Percentiles rank a stretch among this genome's conserved stretches.
Conservation (phyloP, 2,329 filamentous ascomycete genomes). For the Podosphaera xanthii region DNA sequence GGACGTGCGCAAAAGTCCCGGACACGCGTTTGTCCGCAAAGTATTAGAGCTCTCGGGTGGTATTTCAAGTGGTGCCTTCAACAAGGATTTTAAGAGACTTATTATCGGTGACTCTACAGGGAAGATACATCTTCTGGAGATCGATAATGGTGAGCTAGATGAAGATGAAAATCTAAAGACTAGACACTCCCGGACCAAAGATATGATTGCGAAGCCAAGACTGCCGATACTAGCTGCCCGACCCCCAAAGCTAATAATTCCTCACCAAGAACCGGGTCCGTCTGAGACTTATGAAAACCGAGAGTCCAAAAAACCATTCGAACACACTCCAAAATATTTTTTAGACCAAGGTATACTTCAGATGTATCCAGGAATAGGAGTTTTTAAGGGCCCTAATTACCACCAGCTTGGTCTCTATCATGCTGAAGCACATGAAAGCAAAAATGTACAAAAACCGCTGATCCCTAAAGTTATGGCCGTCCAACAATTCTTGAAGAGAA, state of each 20-base stretch:
- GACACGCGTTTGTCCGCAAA: slow-evolving; percentile 25
- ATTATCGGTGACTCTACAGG: slow-evolving; percentile 38
- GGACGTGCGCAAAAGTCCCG: slow-evolving; percentile 27
- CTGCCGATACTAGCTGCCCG: slow-evolving; percentile 1
- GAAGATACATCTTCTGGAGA: slow-evolving; percentile 30
- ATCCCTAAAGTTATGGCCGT: slow-evolving; percentile 20
- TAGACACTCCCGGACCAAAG: neutral
- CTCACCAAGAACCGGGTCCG: slow-evolving; percentile 26
- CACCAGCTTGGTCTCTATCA: slow-evolving; percentile 23
- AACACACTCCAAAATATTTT: slow-evolving; percentile 16
- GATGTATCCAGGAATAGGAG: slow-evolving; percentile 23
- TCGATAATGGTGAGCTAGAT: slow-evolving; percentile 20
- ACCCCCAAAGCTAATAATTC: slow-evolving; percentile 24
- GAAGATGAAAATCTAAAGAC: slow-evolving; percentile 2
- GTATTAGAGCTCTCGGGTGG: slow-evolving; percentile 31
- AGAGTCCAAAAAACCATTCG: slow-evolving; percentile 6
- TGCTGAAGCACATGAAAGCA: slow-evolving; percentile 24
- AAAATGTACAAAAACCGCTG: slow-evolving; percentile 22
- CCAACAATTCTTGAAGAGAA: slow-evolving; percentile 19
- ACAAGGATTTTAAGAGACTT: slow-evolving; percentile 29
- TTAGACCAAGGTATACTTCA: slow-evolving; percentile 21
- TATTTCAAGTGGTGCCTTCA: slow-evolving; percentile 35
- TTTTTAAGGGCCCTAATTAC: slow-evolving; percentile 32
- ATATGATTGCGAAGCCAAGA: neutral
- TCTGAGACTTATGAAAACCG: slow-evolving; percentile 12